Conservation (phyloP, 164 flowering plant genomes). For the Dillenia suffruticosa region DNA sequence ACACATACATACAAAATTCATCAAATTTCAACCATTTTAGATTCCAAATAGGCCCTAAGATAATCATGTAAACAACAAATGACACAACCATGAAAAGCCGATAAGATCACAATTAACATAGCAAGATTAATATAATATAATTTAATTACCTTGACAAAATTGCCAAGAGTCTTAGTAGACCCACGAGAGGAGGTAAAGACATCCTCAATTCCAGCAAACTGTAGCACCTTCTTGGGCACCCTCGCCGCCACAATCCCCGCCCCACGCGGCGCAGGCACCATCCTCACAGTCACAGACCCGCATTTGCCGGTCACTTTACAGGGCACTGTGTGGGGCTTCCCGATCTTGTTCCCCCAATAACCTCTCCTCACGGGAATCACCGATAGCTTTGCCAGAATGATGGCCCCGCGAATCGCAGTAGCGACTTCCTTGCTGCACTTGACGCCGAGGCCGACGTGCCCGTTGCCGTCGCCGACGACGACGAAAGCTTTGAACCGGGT, state of each 20-base stretch:
- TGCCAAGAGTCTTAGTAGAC: slow-evolving; percentile 62
- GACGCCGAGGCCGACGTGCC: slow-evolving; percentile 61
- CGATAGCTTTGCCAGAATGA: slow-evolving; percentile 48
- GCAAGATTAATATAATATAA: background rate
- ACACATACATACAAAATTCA: no score
- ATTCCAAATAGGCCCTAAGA: no score
- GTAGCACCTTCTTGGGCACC: slow-evolving; percentile 68
- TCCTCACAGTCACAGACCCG: slow-evolving; percentile 54
- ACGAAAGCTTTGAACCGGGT: slow-evolving; percentile 62
- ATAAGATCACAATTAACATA: background rate
- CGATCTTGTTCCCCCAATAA: slow-evolving; percentile 64
- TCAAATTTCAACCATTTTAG: no score
- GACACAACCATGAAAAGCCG: no score
- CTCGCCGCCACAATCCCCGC: slow-evolving; percentile 62
- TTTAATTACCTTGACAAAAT: slow-evolving; percentile 50
- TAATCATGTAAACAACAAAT: no score
- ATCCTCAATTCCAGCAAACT: slow-evolving; percentile 64
- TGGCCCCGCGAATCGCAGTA: slow-evolving; percentile 54
- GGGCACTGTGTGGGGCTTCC: slow-evolving; percentile 58
- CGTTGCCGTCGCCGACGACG: slow-evolving; percentile 48
- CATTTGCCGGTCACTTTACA: slow-evolving; percentile 66
- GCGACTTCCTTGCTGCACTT: slow-evolving; percentile 59
- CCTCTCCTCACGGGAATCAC: slow-evolving; percentile 62
- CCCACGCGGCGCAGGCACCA: slow-evolving; percentile 63
- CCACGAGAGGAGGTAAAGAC: slow-evolving; percentile 62